Percentiles rank a stretch among this genome's conserved stretches.
phyloP scores from a whole-genome alignment of 345 rosid species.

The Nephelium lappaceum region DNA sequence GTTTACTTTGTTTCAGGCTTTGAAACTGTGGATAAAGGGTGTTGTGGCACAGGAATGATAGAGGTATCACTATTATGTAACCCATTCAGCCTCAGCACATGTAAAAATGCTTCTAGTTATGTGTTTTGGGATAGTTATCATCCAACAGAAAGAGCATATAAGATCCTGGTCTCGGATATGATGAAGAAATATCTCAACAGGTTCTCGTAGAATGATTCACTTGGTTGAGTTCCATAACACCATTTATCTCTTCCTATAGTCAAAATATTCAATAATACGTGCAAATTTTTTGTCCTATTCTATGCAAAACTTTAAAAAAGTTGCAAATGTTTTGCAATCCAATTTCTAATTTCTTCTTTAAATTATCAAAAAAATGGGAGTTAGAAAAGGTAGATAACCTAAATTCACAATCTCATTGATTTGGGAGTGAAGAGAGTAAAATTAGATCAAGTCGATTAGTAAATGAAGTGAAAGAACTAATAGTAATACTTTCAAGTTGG shows the following conservation, averaged over 20 bases:
- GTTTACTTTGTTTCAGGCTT: slow-evolving; percentile 19
- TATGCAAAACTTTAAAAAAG: background rate
- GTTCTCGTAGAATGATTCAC: background rate
- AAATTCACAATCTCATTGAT: background rate
- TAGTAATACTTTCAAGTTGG: too few relatives aligned
- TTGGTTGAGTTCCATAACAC: background rate
- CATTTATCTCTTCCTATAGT: background rate
- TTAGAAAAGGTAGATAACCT: background rate
- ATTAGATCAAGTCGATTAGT: too few relatives aligned
- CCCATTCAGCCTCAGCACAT: background rate
- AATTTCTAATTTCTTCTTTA: too few relatives aligned
- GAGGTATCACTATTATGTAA: slow-evolving; percentile 19
- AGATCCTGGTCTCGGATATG: slow-evolving; percentile 2
- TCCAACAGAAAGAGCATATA: slow-evolving; percentile 27
- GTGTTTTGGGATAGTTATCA: slow-evolving; percentile 33
- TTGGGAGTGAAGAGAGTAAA: too few relatives aligned
- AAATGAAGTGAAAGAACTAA: too few relatives aligned
- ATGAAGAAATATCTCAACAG: background rate
- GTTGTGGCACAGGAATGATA: slow-evolving; percentile 27
- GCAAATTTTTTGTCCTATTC: background rate
- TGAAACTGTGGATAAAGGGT: slow-evolving; percentile 24
- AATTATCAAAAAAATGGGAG: background rate
- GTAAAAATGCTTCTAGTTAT: slow-evolving; percentile 22
- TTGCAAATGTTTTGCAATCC: background rate
- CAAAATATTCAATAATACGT: background rate